phyloP scores from a whole-genome alignment of 2,329 filamentous ascomycete genomes.

The Calonectria naviculata region DNA sequence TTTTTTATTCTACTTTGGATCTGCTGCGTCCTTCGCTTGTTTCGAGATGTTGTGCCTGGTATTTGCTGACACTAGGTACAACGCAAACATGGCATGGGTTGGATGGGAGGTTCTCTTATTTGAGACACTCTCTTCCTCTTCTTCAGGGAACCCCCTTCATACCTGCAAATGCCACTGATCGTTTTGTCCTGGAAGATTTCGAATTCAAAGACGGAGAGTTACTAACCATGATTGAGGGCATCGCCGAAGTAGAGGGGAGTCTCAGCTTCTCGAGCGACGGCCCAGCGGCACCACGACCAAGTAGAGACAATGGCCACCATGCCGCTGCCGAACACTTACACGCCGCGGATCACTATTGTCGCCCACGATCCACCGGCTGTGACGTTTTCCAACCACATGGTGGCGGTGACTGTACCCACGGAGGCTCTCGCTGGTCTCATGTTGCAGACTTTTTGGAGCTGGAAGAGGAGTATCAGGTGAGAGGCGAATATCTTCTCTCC shows the following conservation, averaged over 20 bases:
- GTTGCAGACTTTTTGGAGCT: background rate
- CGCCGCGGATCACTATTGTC: background rate
- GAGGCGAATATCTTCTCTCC: background rate
- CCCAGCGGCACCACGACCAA: background rate
- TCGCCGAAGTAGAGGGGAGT: constrained; percentile 25
- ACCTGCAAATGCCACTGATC: too few species aligned
- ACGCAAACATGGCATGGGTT: constrained; percentile 18
- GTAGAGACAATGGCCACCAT: background rate
- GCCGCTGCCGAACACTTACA: background rate
- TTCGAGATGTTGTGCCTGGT: background rate
- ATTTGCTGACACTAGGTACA: background rate
- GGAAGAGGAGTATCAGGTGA: background rate
- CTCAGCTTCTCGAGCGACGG: background rate
- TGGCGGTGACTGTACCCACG: background rate
- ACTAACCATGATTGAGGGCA: constrained; percentile 22
- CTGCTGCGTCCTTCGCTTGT: background rate
- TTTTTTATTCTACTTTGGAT: background rate
- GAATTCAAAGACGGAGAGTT: background rate
- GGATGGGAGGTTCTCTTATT: background rate
- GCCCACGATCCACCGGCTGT: background rate
- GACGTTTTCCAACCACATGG: background rate
- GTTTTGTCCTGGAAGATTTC: background rate
- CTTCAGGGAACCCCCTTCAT: background rate
- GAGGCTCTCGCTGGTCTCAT: background rate
- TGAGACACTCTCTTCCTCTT: background rate